Evolutionary conservation across 2,329 filamentous ascomycete genomes (phyloP), one percentile per base, ranked within the genome.

Genomic region (Hirsutella thompsonii): DNA sequence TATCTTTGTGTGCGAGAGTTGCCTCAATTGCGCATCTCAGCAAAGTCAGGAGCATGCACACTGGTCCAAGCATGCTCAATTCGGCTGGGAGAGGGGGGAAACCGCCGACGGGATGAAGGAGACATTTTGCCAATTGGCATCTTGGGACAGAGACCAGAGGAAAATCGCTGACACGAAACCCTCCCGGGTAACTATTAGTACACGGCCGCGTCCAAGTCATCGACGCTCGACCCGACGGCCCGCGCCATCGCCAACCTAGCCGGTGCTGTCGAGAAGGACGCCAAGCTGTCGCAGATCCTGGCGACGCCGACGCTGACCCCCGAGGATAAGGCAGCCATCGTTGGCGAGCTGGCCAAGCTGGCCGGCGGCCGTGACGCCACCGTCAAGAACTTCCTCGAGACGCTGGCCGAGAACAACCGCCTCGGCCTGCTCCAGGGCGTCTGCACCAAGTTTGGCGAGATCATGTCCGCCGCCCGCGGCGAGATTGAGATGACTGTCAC

Each of bases 341-440:
- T 96, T 47, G 69, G 76, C 56, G 90, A 96, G 75, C 79, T 98
- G 53, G 74, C 83, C 67, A 94, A 94, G 79, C 75, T 81, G 59
- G 70, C 83, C 49, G 83, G 82, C 53, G 66, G 68, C 52, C 74
- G 81, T 63, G 86, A 84, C 60, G 79, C 85, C 60, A 86, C 89
- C 48, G 70, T 96, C 65, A 88, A 92, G 80, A 93, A 95, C 77
- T 89, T 98, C 73, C 77, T 98, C 54, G 61, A 71, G 43, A 84
- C 90, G 43, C 77, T 98, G 44, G 90, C 92, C 52, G 86, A 92
- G 71, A 94, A 98, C 80, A 98, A 98, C 79, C 79, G 92, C 53
- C 74, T 98, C 52, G 79, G 81, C 49, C 71, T 92, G 48, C 75
- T 98, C 47, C 74, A 81, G 64, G 80, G 81, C 54, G 82, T 96